A percentile compares a stretch with the other conserved stretches of the same genome.
Evolutionary conservation across 2,329 filamentous ascomycete species (phyloP).

Genomic region (Alternaria novae-zelandiae): DNA sequence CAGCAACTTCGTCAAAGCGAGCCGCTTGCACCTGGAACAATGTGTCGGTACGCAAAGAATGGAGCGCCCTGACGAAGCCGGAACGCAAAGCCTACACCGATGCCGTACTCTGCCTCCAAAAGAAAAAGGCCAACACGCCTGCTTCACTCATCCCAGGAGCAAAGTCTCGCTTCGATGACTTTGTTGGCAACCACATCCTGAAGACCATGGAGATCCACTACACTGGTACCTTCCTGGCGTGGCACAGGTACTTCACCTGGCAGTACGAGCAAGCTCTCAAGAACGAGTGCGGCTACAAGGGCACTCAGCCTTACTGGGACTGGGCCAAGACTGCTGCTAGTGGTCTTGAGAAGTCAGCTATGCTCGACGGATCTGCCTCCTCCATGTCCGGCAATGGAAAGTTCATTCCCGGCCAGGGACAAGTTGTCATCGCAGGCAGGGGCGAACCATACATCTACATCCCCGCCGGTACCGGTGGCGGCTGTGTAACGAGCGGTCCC

Average conservation of each 20-base stretch:
- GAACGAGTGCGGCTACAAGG: slow-evolving; percentile 52
- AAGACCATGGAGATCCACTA: slow-evolving; percentile 45
- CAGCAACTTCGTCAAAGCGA: slow-evolving; percentile 25
- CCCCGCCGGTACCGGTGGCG: slow-evolving; percentile 61
- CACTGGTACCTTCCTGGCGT: slow-evolving; percentile 40
- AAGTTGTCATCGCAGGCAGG: slow-evolving; percentile 28
- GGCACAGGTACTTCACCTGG: slow-evolving; percentile 52
- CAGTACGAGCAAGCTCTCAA: slow-evolving; percentile 51
- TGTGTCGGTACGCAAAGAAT: slow-evolving; percentile 37
- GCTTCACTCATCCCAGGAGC: slow-evolving; percentile 36
- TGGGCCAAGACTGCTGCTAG: slow-evolving; percentile 57
- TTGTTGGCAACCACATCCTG: slow-evolving; percentile 47
- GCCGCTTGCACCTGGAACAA: slow-evolving; percentile 32
- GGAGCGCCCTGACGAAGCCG: slow-evolving; percentile 27
- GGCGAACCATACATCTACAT: slow-evolving; percentile 39
- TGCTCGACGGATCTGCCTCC: slow-evolving; percentile 63
- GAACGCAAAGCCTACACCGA: slow-evolving; percentile 46
- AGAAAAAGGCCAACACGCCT: slow-evolving; percentile 38
- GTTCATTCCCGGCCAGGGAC: slow-evolving; percentile 35
- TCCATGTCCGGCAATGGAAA: slow-evolving; percentile 56
- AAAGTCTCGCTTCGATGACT: slow-evolving; percentile 46
- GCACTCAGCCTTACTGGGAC: slow-evolving; percentile 58
- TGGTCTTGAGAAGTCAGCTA: slow-evolving; percentile 53
- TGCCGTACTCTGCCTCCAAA: slow-evolving; percentile 45
- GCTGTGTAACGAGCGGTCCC: slow-evolving; percentile 60